Evolutionary conservation across 495 filamentous ascomycete genomes (phyloP).

Genomic region (Oidiodendron maius): DNA sequence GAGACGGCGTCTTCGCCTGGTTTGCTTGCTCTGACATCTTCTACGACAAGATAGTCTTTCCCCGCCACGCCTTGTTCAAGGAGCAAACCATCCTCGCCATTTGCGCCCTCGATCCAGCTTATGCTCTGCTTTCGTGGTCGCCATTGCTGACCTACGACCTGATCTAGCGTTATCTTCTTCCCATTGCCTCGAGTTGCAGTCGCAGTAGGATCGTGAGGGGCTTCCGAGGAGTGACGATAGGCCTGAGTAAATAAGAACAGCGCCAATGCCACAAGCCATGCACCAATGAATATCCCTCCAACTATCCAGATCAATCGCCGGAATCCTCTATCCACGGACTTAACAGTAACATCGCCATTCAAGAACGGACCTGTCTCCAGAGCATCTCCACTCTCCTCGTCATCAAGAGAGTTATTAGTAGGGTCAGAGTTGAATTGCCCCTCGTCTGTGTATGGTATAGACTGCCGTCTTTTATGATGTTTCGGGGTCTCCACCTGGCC

Average conservation of each 20-base stretch:
- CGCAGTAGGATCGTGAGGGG: conserved; percentile 62
- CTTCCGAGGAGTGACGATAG: conserved; percentile 54
- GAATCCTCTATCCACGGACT: conserved; percentile 52
- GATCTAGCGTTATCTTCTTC: conserved; percentile 74
- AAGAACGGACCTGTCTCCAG: conserved; percentile 33
- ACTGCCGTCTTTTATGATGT: conserved; percentile 14
- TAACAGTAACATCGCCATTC: conserved; percentile 15
- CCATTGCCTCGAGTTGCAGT: conserved; percentile 60
- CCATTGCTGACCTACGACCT: conserved; percentile 74
- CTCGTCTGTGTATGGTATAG: conserved; percentile 14
- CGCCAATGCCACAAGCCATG: conserved; percentile 75
- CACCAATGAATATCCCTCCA: conserved; percentile 58
- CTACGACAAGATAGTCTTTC: conserved; percentile 75
- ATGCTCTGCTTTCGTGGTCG: conserved; percentile 60
- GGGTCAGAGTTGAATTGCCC: too few species aligned
- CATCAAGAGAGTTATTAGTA: conserved; percentile 20
- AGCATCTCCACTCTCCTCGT: conserved; percentile 37
- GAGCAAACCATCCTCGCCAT: conserved; percentile 81
- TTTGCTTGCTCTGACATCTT: conserved; percentile 64
- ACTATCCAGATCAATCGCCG: conserved; percentile 64
- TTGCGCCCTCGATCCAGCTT: conserved; percentile 80
- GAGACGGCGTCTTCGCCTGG: conserved; percentile 31
- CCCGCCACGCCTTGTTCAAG: conserved; percentile 55
- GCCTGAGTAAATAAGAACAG: conserved; percentile 63
- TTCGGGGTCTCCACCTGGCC: conserved; percentile 19